These are phyloP conservation scores for Dothistroma septosporum DNA, from an alignment of 2,329 filamentous ascomycete species.

Conservation along the genomic window DNA sequence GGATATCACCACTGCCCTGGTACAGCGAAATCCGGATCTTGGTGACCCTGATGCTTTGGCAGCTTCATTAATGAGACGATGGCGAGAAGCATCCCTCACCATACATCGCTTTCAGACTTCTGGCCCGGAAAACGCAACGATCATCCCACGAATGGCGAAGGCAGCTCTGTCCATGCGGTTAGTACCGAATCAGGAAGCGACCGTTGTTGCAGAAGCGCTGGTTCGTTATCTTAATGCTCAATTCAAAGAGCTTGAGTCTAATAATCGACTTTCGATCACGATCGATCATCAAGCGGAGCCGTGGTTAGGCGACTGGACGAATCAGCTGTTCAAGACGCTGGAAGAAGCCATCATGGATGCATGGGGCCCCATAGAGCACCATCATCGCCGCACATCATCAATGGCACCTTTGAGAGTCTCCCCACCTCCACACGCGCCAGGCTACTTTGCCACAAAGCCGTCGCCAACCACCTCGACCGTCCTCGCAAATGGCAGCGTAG, in stretches of 20 bases:
- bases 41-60: conserved; percentile 67
- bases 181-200: conserved; percentile 87
- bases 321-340: conserved; percentile 84
- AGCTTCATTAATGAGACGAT: conserved; percentile 81
- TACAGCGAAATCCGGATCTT: conserved; percentile 65
- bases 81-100: conserved; percentile 91
- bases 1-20: conserved; percentile 74
- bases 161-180: conserved; percentile 86
- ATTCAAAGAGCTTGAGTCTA: conserved; percentile 70
- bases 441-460: conserved; percentile 33
- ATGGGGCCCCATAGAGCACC: conserved; percentile 61
- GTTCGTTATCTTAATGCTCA: conserved; percentile 63
- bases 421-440: conserved; percentile 11
- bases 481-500: conserved; percentile 45
- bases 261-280: conserved; percentile 73
- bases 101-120: conserved; percentile 92
- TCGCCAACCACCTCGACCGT: conserved; percentile 51
- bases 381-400: conserved; percentile 20
- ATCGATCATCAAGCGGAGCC: conserved; percentile 94
- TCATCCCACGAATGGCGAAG: conserved; percentile 85
- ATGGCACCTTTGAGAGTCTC: conserved; percentile 15
- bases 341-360: conserved; percentile 79
- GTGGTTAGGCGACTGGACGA: conserved; percentile 80
- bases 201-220: conserved; percentile 66
- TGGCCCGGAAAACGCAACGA: conserved; percentile 78